These are phyloP conservation scores for Ophidiomyces ophidiicola DNA, from an alignment of 2,329 filamentous ascomycete genomes.

Conservation along the genomic window DNA sequence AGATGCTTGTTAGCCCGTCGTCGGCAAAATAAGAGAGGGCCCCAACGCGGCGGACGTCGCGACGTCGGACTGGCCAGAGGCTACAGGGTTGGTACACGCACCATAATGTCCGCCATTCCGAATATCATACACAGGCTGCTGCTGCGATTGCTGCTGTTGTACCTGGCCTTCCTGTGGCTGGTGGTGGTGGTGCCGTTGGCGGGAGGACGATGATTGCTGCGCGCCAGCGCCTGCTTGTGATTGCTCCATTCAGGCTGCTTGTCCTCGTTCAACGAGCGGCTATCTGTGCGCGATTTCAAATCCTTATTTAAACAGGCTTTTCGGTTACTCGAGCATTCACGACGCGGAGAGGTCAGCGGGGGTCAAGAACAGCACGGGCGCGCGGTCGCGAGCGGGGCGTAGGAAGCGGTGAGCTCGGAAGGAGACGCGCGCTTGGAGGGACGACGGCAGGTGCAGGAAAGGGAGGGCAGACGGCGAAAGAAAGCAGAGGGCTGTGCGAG, in stretches of 20 bases:
- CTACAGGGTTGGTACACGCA: conserved; percentile 33
- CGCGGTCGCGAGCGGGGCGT: background rate
- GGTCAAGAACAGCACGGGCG: background rate
- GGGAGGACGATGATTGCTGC: conserved; percentile 1
- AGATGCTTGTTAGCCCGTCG: background rate
- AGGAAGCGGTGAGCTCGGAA: conserved; percentile 1
- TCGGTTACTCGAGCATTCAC: no score
- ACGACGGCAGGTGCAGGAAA: background rate
- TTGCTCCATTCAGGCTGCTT: conserved; percentile 10
- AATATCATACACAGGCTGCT: conserved; percentile 58
- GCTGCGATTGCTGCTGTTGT: conserved; percentile 36
- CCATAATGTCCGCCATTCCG: conserved; percentile 67
- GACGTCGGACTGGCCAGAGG: background rate
- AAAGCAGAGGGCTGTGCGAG: background rate
- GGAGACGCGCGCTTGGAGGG: conserved; percentile 1
- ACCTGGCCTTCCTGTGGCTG: conserved; percentile 12
- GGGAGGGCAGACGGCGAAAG: background rate
- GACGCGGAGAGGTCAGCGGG: no score
- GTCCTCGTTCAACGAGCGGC: background rate
- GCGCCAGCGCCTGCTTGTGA: conserved; percentile 9
- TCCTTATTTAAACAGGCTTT: no score
- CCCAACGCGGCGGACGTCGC: background rate
- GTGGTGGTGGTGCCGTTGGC: conserved; percentile 10
- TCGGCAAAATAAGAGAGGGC: background rate
- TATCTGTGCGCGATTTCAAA: background rate